phyloP scores from a whole-genome alignment of 345 rosid genomes.

The Rhodamnia argentea region DNA sequence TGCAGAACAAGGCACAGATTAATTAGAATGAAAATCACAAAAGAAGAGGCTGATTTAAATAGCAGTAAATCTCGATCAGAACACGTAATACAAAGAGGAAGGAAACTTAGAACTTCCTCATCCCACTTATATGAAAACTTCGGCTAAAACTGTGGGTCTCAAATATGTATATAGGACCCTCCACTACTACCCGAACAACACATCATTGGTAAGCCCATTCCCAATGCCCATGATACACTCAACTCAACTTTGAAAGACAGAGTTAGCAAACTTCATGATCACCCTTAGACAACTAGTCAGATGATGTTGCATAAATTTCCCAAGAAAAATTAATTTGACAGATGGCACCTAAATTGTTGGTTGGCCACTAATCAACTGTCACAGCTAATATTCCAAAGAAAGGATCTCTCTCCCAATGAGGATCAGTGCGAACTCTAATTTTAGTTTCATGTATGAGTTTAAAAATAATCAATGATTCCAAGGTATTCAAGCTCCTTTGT shows the following conservation, averaged over 20 bases:
- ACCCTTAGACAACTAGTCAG: neutral
- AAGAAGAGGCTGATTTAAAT: neutral
- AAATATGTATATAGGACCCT: neutral
- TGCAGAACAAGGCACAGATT: slow-evolving; percentile 23
- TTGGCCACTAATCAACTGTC: neutral
- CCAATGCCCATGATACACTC: neutral
- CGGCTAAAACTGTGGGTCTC: neutral
- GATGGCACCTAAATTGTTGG: neutral
- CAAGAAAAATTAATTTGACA: neutral
- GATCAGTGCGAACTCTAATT: neutral
- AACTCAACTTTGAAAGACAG: neutral
- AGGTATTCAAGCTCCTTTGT: too few species aligned
- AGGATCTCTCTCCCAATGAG: neutral
- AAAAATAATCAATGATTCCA: neutral
- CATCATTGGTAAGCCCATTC: neutral
- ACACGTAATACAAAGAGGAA: neutral
- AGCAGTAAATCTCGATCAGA: neutral
- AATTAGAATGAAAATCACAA: neutral
- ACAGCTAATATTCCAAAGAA: neutral
- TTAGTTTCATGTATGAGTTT: neutral
- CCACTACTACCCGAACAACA: neutral
- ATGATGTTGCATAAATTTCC: neutral
- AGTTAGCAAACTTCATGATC: neutral
- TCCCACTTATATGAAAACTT: neutral
- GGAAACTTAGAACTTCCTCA: neutral